Base-by-base conservation (phyloP, 805 yeast genomes). In the Candida corydali region DNA sequence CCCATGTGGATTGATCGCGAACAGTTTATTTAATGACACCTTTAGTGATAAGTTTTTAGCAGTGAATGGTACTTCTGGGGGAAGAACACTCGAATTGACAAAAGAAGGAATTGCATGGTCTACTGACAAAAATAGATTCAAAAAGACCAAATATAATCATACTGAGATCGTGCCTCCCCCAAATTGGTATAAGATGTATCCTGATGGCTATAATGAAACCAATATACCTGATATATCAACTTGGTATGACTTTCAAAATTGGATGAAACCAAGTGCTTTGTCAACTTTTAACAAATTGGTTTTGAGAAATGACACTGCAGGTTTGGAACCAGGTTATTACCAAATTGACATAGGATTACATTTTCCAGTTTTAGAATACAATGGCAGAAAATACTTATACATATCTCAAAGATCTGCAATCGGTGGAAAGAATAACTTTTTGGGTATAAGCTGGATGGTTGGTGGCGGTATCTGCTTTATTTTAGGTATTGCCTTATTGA, bases 1-100 rank as follows among this genome's bases (percentile, higher is more conserved):
- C 52, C 95, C 95, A 10, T 85, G 95, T 60, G 95, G 95, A 1
- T 65, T 85, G 41, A 84, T 85, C 52, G 93, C 95, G 12, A 85
- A 85, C 55, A 75, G 89, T 8, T 48, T 82, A 48, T 85, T 84
- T 61, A 85, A 85, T 57, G 95, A 85, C 51, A 82, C 93, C 0
- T 82, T 43, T 37, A 26, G 50, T 12, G 32, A 49, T 8, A 56
- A 69, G 3, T 54, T 68, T 17, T 34, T 19, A 5, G 69, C 58
- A 2, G 70, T 61, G 11, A 68, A 68, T 42, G 70, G 70, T 8
- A 56, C 66, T 4, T 15, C 44, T 2, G 8, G 27, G 4, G 20
- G 18, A n/a, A 32, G 41, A 1, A 59, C 59, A 43, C 66, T 59
- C 42, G 30, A 40, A 17, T 51, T 68, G 61, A 62, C 70, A 20